Conservation (phyloP, 2,329 filamentous ascomycete genomes). For the Metarhizium anisopliae region DNA sequence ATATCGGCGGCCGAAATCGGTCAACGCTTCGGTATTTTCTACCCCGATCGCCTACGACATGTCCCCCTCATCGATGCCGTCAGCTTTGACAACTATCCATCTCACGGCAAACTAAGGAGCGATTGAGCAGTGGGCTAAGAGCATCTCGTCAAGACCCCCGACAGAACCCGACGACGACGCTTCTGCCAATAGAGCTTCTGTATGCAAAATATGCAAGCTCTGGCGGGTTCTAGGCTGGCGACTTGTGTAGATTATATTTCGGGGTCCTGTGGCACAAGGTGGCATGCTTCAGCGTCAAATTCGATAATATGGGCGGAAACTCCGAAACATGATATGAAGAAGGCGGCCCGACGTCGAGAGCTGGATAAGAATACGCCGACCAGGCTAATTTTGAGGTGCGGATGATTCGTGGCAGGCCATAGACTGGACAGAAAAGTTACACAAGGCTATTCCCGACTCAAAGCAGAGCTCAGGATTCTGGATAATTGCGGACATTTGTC, state of each 20-base stretch:
- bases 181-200: background rate
- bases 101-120: background rate
- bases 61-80: background rate
- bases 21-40: background rate
- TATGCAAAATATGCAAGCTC: too few relatives aligned
- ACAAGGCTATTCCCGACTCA: conserved; percentile 20
- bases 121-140: background rate
- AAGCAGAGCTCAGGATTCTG: conserved; percentile 14
- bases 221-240: too few relatives aligned
- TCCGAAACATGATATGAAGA: background rate
- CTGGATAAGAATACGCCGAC: background rate
- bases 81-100: background rate
- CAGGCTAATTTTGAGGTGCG: conserved; percentile 19
- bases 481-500: conserved; percentile 19
- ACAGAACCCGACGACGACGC: background rate
- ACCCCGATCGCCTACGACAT: background rate
- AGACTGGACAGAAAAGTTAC: conserved; percentile 22
- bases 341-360: too few relatives aligned
- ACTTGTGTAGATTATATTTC: background rate
- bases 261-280: background rate
- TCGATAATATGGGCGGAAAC: background rate
- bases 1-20: background rate
- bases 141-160: background rate
- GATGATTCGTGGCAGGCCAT: conserved; percentile 22
- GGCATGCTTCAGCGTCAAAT: background rate